These are phyloP conservation scores for Suillus luteus DNA, from an alignment of 768 basidiomycete genomes.

Conservation along the genomic window DNA sequence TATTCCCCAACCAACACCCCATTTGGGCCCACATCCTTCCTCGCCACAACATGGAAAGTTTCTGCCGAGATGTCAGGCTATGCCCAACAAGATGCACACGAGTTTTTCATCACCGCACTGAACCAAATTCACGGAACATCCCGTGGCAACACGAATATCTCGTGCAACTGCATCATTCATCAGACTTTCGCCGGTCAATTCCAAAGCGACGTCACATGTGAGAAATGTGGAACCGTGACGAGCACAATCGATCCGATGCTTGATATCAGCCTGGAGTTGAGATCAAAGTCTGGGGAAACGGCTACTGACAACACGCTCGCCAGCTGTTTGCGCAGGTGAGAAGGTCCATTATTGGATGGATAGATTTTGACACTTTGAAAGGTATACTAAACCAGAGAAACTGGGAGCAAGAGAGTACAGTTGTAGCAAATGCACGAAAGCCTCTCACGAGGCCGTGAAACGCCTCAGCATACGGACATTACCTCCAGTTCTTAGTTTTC, in stretches of 20 bases:
- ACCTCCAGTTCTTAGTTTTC: slow-evolving; percentile 89
- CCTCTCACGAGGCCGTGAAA: slow-evolving; percentile 75
- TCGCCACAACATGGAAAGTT: slow-evolving; percentile 79
- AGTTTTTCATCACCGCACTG: slow-evolving; percentile 79
- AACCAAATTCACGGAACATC: slow-evolving; percentile 87
- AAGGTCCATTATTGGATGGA: slow-evolving; percentile 11
- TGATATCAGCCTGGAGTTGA: slow-evolving; percentile 87
- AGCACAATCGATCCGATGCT: slow-evolving; percentile 87
- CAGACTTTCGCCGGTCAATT: slow-evolving; percentile 85
- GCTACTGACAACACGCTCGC: slow-evolving; percentile 67
- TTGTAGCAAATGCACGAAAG: slow-evolving; percentile 79
- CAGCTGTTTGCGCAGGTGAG: slow-evolving; percentile 73
- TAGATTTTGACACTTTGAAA: slow-evolving; percentile 29
- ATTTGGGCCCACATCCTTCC: slow-evolving; percentile 80
- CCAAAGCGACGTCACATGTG: slow-evolving; percentile 89
- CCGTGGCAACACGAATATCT: slow-evolving; percentile 70
- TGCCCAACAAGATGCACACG: slow-evolving; percentile 93
- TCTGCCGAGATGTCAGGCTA: slow-evolving; percentile 86
- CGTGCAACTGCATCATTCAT: slow-evolving; percentile 91
- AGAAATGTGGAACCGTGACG: slow-evolving; percentile 76
- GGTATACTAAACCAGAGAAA: slow-evolving; percentile 86
- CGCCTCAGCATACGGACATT: slow-evolving; percentile 82
- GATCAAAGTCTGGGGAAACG: slow-evolving; percentile 48
- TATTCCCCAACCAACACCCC: slow-evolving; percentile 60
- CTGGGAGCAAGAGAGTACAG: slow-evolving; percentile 81